Base-by-base conservation (phyloP, 345 rosid genomes). In the Heritiera fomes region DNA sequence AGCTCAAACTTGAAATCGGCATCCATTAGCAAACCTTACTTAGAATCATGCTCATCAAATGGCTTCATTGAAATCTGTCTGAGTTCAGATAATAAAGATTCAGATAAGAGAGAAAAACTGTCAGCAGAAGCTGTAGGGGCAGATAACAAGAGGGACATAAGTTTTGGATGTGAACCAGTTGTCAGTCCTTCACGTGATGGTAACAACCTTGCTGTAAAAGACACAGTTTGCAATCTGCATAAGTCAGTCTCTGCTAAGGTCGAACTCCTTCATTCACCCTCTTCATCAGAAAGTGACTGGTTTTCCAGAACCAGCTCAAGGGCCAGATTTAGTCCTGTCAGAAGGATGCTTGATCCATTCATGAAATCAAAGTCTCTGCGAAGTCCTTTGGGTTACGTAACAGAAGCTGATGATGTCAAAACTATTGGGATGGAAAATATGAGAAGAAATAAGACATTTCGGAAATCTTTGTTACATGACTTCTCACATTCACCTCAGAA, bases 341-440 rank as follows among this genome's bases (percentile, higher is more conserved):
- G 85, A 78, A 97, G 82, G 85, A 85, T 90, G 89, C 84, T 91
- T 84, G 97, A 91, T 91, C 99, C 98, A 67, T 90, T 94, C 68
- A 82, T 81, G 84, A 94, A 91, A 85, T 89, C 98, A 12, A 97
- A 91, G 84, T 91, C 97, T 80, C 61, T 83, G 64, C 81, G 90
- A 82, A 91, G 91, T 72, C 88, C 94, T 50, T 86, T 84, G 76
- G 86, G 91, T 53, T 80, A 82, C 80, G 52, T 74, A 53, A 67
- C 82, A 67, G 92, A 87, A 69, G 76, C 83, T 68, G 68, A 71
- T 56, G 86, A 82, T 34, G 80, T 77, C 45, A 84, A 75, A 81
- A 46, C 65, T 46, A 79, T 14, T 7, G 83, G 87, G 56, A 73
- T 40, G 60, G 86, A 78, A 74, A 73, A 73, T 62, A 12, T 74